Evolutionary conservation across 2,329 filamentous ascomycete genomes (phyloP).

Genomic region (Penicillium capsulatum): DNA sequence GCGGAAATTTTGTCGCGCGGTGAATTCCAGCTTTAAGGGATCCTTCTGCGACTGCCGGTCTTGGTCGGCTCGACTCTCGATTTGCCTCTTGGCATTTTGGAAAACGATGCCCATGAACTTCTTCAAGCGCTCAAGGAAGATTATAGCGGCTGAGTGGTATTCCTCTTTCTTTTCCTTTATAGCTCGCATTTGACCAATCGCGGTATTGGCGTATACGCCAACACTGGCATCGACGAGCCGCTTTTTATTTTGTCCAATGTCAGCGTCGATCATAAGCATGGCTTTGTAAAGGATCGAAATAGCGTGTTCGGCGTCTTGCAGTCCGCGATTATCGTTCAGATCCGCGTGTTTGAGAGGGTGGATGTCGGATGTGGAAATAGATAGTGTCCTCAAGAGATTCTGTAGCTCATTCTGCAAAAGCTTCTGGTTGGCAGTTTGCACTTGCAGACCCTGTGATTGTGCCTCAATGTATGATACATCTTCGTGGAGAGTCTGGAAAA

Average conservation of each 20-base stretch:
- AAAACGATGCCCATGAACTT: constrained; percentile 81
- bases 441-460: constrained; percentile 92
- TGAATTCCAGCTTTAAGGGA: constrained; percentile 61
- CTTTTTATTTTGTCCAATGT: constrained; percentile 56
- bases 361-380: constrained; percentile 73
- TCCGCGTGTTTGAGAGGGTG: constrained; percentile 69
- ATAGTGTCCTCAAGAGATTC: constrained; percentile 82
- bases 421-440: constrained; percentile 96
- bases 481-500: constrained; percentile 74
- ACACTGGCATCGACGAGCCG: constrained; percentile 47
- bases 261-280: constrained; percentile 88
- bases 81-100: constrained; percentile 65
- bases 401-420: constrained; percentile 85
- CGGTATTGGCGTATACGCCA: constrained; percentile 67
- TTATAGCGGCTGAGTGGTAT: constrained; percentile 69
- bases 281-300: constrained; percentile 83
- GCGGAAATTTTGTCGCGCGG: constrained; percentile 67
- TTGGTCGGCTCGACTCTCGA: constrained; percentile 52
- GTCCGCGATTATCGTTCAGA: constrained; percentile 64
- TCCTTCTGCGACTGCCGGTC: constrained; percentile 44
- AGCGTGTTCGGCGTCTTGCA: constrained; percentile 73
- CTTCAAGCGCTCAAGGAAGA: constrained; percentile 74
- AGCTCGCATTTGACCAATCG: constrained; percentile 79
- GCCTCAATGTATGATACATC: constrained; percentile 97
- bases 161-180: constrained; percentile 91